Evolutionary conservation across 345 rosid genomes (phyloP).

Genomic region (Eucalyptus grandis): DNA sequence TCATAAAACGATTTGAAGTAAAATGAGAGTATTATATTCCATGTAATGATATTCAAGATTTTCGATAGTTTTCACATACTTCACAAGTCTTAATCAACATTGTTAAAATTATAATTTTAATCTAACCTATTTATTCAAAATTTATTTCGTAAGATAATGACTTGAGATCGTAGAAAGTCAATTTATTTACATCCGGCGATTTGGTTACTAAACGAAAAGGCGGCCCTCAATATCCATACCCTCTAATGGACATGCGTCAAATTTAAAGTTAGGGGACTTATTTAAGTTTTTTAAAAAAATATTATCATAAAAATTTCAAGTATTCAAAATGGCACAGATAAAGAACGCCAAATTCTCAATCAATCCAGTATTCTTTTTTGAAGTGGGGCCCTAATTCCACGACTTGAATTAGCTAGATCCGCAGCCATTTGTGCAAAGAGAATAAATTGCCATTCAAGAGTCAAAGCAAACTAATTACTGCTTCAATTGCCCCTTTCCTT

Average conservation of each 20-base stretch:
- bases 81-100: background rate
- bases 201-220: no score
- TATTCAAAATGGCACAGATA: background rate
- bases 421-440: background rate
- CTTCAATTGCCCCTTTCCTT: background rate
- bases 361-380: background rate
- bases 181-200: no score
- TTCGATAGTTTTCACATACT: background rate
- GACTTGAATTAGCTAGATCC: background rate
- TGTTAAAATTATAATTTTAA: background rate
- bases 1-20: background rate
- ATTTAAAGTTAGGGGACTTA: no score
- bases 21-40: background rate
- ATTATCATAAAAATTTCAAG: background rate
- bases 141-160: background rate
- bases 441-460: background rate
- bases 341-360: background rate
- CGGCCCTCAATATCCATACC: no score
- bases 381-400: background rate
- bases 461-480: background rate
- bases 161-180: background rate
- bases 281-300: background rate
- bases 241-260: no score
- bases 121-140: background rate
- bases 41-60: background rate